Base-by-base conservation (phyloP, 345 rosid genomes). In the Arabidopsis arenosa region DNA sequence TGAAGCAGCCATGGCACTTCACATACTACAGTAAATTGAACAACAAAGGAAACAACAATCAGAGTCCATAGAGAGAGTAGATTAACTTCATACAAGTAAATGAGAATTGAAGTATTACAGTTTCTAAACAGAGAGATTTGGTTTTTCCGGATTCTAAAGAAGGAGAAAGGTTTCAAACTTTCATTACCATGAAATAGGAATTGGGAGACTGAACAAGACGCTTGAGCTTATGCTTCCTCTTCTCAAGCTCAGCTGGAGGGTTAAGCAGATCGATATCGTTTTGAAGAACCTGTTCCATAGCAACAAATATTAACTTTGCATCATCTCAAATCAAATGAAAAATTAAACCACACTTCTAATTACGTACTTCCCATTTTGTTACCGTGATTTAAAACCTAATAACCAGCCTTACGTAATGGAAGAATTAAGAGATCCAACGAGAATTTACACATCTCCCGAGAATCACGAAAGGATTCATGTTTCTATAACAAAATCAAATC, bases 201-300 rank as follows among this genome's bases (percentile, higher is more conserved):
- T 88, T 86, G 5, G 93, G 89, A 0, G 93, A 84, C 39, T 80
- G 91, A 60, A 89, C 93, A 14, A 89, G 86, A 60, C 87, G 93
- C 83, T 89, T 89, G 80, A 86, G 91, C 84, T 89, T 89, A 79
- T 89, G 93, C 81, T 89, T 89, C 82, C 76, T 86, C 87, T 89
- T 89, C 86, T 89, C 93, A 36, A 86, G 84, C 84, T 85, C 89
- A 8, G 81, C 88, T 2, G 91, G 93, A 15, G 90, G 93, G 74
- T 89, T 85, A 69, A 89, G 83, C 76, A 84, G 80, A 75, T 89
- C 90, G 40, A 88, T 75, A 66, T 88, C 90, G 71, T 88, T 88
- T 66, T 86, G 89, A 47, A 87, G 84, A 78, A 85, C 91, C 87
- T 84, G 62, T 49, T 48, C 51, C 55, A n/a, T 35, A 40, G 2